Evolutionary conservation across 2,329 filamentous ascomycete genomes (phyloP).

Genomic region (Phialophora chinensis): DNA sequence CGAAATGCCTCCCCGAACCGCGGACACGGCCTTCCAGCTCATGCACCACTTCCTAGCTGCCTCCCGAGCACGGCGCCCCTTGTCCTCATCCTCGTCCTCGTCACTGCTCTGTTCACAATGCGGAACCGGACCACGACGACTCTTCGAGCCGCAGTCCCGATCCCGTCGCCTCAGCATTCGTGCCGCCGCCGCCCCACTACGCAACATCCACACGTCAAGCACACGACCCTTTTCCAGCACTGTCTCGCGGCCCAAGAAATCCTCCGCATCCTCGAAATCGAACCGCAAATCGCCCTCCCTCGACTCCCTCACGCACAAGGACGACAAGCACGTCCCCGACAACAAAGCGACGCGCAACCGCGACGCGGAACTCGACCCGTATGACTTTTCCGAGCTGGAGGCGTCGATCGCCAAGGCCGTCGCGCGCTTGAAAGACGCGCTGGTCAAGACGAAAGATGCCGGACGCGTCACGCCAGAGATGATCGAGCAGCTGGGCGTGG

Average conservation of each 20-base stretch:
- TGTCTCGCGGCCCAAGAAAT: slow-evolving; percentile 56
- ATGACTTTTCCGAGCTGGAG: slow-evolving; percentile 65
- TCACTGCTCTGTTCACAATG: slow-evolving; percentile 24
- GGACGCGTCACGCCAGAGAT: slow-evolving; percentile 67
- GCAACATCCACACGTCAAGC: background rate
- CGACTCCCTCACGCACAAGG: slow-evolving; percentile 40
- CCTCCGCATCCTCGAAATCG: slow-evolving; percentile 56
- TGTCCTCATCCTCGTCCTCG: background rate
- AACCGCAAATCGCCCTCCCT: slow-evolving; percentile 39
- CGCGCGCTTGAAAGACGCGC: slow-evolving; percentile 64
- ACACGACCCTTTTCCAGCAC: slow-evolving; percentile 51
- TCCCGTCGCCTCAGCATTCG: background rate
- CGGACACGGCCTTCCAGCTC: slow-evolving; percentile 14
- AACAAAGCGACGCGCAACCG: slow-evolving; percentile 50
- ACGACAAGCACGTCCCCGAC: slow-evolving; percentile 54
- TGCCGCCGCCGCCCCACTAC: background rate
- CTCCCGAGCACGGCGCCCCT: background rate
- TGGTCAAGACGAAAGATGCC: slow-evolving; percentile 66
- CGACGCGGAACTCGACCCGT: slow-evolving; percentile 57
- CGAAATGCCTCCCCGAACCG: slow-evolving; percentile 21
- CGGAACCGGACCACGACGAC: slow-evolving; percentile 22
- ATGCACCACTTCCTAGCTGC: slow-evolving; percentile 14
- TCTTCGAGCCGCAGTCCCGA: background rate
- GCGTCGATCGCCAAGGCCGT: slow-evolving; percentile 61
- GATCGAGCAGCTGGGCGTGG: slow-evolving; percentile 67